Conservation (phyloP, 2,329 filamentous ascomycete genomes). For the Pseudocercospora pini-densiflorae region DNA sequence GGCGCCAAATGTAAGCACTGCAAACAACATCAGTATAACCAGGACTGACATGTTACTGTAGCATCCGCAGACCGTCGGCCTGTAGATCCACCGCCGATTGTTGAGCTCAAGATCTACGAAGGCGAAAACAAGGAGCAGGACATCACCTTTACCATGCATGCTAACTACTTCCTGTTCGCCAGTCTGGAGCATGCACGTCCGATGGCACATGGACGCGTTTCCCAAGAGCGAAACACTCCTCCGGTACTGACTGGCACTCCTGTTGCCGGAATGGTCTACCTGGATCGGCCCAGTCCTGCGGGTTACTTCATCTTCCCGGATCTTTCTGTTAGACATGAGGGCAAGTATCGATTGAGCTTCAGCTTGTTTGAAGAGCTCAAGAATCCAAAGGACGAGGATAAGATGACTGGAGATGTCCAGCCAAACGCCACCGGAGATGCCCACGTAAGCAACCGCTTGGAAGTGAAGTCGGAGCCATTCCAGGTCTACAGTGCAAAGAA, state of each 20-base stretch:
- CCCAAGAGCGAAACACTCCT: constrained; percentile 68
- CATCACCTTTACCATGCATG: constrained; percentile 87
- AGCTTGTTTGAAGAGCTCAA: constrained; percentile 94
- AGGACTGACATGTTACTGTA: constrained; percentile 43
- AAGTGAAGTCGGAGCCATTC: constrained; percentile 87
- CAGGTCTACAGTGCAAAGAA: constrained; percentile 96
- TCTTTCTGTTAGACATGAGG: constrained; percentile 92
- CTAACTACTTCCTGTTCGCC: constrained; percentile 96
- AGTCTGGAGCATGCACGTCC: constrained; percentile 85
- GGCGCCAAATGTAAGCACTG: constrained; percentile 82
- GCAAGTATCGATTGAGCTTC: constrained; percentile 88
- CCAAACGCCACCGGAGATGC: constrained; percentile 50
- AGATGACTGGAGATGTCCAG: constrained; percentile 42
- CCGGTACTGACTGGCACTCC: constrained; percentile 93
- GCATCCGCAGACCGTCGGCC: constrained; percentile 86
- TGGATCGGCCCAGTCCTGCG: constrained; percentile 77
- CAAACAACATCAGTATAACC: neutral
- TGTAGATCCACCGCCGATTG: constrained; percentile 92
- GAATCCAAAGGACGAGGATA: constrained; percentile 78
- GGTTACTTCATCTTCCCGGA: constrained; percentile 99
- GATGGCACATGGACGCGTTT: constrained; percentile 79
- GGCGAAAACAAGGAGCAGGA: constrained; percentile 58
- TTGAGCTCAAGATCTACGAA: constrained; percentile 86
- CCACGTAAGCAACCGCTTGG: constrained; percentile 82
- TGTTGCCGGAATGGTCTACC: constrained; percentile 92